Evolutionary conservation across 2,329 filamentous ascomycete species (phyloP).

Genomic region (Ceratocystis diversiconidia): DNA sequence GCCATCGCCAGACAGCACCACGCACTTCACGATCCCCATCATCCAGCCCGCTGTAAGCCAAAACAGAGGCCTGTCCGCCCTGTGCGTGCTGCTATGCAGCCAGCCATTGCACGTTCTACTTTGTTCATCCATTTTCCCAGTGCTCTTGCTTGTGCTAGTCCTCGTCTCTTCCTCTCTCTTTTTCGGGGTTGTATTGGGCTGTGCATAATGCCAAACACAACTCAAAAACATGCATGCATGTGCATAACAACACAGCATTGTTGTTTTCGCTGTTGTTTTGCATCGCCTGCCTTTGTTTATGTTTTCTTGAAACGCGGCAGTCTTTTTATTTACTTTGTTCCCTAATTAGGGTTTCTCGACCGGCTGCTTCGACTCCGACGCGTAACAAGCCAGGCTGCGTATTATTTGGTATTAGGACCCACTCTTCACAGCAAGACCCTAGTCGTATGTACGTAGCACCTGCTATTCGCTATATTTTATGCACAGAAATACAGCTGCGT

Average conservation of each 20-base stretch:
- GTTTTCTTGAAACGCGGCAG: not conserved
- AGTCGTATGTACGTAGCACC: too few species aligned
- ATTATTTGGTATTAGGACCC: not conserved
- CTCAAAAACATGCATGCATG: not conserved
- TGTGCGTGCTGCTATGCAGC: not conserved
- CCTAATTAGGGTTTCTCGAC: not conserved
- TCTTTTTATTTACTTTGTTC: slow-evolving; percentile 1
- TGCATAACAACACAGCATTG: not conserved
- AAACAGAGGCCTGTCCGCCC: not conserved
- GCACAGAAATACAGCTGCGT: too few species aligned
- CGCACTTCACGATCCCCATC: too few species aligned
- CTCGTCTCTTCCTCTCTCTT: too few species aligned
- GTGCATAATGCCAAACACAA: not conserved
- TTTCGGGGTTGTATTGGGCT: not conserved
- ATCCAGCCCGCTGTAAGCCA: not conserved
- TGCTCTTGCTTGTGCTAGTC: not conserved
- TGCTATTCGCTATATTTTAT: too few species aligned
- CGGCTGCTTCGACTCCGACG: not conserved
- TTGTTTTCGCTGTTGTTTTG: too few species aligned
- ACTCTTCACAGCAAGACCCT: too few species aligned
- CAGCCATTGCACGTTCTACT: not conserved
- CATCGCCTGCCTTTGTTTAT: too few species aligned
- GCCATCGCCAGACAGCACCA: not conserved
- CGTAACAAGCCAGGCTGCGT: not conserved
- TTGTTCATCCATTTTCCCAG: not conserved